These are phyloP conservation scores for Imleria badia DNA, from an alignment of 768 basidiomycete genomes.

Conservation along the genomic window DNA sequence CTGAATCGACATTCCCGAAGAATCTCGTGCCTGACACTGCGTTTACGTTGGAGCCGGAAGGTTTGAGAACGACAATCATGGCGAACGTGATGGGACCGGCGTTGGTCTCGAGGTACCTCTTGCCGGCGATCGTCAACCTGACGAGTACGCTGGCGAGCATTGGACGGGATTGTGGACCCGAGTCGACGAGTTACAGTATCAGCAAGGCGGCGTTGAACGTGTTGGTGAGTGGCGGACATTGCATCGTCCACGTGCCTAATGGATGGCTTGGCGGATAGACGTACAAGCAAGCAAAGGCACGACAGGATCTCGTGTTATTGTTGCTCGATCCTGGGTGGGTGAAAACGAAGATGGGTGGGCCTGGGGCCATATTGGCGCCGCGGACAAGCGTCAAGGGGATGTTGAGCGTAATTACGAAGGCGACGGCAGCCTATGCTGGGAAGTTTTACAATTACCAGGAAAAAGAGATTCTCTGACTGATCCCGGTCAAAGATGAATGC, in stretches of 20 bases:
- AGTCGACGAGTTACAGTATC: neutral
- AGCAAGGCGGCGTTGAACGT: slow-evolving; percentile 4
- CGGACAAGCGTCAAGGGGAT: slow-evolving; percentile 23
- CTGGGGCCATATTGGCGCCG: slow-evolving; percentile 28
- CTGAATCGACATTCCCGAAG: slow-evolving; percentile 1
- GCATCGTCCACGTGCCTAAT: no score
- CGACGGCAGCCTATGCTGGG: slow-evolving; percentile 1
- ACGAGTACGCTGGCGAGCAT: slow-evolving; percentile 34
- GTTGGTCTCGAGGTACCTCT: slow-evolving; percentile 26
- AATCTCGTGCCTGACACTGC: slow-evolving; percentile 21
- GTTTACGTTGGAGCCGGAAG: slow-evolving; percentile 20
- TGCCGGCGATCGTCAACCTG: slow-evolving; percentile 32
- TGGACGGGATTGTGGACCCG: neutral
- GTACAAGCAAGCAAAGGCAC: neutral
- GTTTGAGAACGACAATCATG: slow-evolving; percentile 16
- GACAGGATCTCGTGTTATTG: slow-evolving; percentile 39
- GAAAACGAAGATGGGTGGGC: slow-evolving; percentile 26
- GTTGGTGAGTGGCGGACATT: neutral
- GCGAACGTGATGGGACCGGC: slow-evolving; percentile 24
- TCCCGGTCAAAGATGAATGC: neutral
- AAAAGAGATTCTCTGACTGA: slow-evolving; percentile 4
- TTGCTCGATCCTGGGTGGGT: slow-evolving; percentile 89
- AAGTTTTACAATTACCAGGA: slow-evolving; percentile 9
- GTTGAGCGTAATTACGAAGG: slow-evolving; percentile 4
- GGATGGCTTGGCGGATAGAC: neutral